phyloP scores from a whole-genome alignment of 2,329 filamentous ascomycete genomes.

The Sporothrix phasma region DNA sequence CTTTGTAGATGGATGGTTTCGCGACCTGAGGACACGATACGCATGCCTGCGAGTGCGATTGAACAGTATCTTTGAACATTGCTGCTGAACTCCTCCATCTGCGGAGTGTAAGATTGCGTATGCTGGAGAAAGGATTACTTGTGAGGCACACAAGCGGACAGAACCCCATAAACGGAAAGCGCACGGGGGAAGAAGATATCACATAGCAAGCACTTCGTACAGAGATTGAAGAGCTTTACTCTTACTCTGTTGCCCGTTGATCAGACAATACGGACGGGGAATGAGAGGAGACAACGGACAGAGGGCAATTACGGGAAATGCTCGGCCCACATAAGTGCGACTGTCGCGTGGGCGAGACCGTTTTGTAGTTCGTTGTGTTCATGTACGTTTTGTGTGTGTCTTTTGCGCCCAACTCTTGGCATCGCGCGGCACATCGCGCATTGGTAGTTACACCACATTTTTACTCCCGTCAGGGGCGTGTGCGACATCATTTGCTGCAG shows the following conservation, averaged over 20 bases:
- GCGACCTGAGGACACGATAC: too few species aligned
- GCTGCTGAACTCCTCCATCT: too few species aligned
- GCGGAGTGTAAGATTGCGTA: too few species aligned
- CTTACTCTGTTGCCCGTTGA: too few species aligned
- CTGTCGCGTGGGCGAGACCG: neutral
- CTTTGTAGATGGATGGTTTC: too few species aligned
- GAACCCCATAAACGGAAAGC: conserved; percentile 4
- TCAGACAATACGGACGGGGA: too few species aligned
- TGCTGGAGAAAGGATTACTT: neutral
- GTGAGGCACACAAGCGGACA: conserved; percentile 9
- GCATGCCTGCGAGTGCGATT: too few species aligned
- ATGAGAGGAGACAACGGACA: too few species aligned
- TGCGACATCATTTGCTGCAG: neutral
- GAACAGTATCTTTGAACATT: too few species aligned
- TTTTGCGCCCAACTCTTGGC: conserved; percentile 1
- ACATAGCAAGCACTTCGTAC: neutral
- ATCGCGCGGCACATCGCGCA: neutral
- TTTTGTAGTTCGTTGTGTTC: neutral
- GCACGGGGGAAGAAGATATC: neutral
- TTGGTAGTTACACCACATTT: neutral
- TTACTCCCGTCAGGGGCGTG: neutral
- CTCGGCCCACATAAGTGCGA: neutral
- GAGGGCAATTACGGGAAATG: neutral
- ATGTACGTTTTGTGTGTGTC: neutral
- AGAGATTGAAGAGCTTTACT: too few species aligned